Evolutionary conservation across 495 filamentous ascomycete species (phyloP).

Genomic region (Xylaria cubensis): DNA sequence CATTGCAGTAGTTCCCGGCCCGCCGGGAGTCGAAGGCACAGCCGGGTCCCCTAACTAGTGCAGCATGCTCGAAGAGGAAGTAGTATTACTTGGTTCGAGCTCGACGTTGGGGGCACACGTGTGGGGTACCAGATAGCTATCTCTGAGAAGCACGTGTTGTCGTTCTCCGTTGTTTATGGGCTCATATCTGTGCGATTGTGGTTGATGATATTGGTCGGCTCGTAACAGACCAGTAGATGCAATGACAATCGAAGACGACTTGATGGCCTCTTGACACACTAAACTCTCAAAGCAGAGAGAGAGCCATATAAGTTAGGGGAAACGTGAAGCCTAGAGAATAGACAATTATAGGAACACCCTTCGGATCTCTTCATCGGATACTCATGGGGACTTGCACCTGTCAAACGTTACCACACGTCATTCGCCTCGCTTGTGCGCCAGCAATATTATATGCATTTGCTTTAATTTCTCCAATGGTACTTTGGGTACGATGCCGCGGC

Average conservation of each 20-base stretch:
- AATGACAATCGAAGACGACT: not conserved
- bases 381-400: not conserved
- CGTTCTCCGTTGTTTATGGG: constrained; percentile 10
- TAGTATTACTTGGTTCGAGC: not conserved
- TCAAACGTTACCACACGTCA: not conserved
- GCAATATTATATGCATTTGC: constrained; percentile 7
- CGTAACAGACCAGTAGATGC: not conserved
- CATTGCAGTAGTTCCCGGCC: constrained; percentile 30
- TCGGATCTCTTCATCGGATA: constrained; percentile 10
- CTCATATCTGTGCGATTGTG: not conserved
- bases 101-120: not conserved
- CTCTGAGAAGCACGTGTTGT: constrained; percentile 24
- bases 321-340: not conserved
- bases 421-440: constrained; percentile 1
- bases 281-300: not conserved
- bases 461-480: not conserved
- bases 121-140: constrained; percentile 16
- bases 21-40: constrained; percentile 21
- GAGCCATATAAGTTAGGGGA: not conserved
- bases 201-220: not conserved
- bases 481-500: not conserved
- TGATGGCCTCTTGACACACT: not conserved
- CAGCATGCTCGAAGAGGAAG: constrained; percentile 25
- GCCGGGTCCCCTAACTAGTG: constrained; percentile 25
- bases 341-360: not conserved